Conservation (phyloP, 2,329 filamentous ascomycete species). For the Shiraia bambusicola region DNA sequence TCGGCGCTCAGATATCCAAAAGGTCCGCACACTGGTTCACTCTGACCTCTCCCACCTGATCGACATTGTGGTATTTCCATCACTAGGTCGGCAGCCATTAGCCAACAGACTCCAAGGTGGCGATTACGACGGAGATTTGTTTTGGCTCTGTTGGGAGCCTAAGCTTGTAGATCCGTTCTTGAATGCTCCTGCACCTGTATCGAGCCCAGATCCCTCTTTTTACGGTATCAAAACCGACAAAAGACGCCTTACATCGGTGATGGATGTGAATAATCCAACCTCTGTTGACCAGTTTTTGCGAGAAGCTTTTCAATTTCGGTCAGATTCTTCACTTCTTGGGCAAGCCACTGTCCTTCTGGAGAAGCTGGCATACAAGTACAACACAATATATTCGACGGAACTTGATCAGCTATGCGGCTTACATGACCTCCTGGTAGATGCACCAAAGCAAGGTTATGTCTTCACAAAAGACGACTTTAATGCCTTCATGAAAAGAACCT, state of each 20-base stretch:
- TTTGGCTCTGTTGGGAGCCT: conserved; percentile 75
- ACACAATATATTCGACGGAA: conserved; percentile 22
- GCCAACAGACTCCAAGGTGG: conserved; percentile 74
- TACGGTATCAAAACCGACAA: conserved; percentile 56
- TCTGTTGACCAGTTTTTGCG: conserved; percentile 53
- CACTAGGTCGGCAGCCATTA: conserved; percentile 61
- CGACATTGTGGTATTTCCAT: conserved; percentile 78
- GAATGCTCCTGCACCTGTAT: conserved; percentile 57
- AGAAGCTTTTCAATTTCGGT: conserved; percentile 60
- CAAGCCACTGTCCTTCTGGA: conserved; percentile 66
- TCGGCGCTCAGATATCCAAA: conserved; percentile 71
- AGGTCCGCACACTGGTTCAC: conserved; percentile 53
- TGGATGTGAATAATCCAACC: conserved; percentile 12
- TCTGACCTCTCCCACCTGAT: conserved; percentile 66
- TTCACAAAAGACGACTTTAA: conserved; percentile 52
- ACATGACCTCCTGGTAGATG: conserved; percentile 51
- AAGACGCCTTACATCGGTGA: conserved; percentile 52
- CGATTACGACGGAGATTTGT: conserved; percentile 78
- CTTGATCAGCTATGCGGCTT: conserved; percentile 40
- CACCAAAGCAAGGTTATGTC: conserved; percentile 50
- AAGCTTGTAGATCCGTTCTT: conserved; percentile 65
- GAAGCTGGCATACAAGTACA: conserved; percentile 57
- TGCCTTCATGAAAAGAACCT: conserved; percentile 56
- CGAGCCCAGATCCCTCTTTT: conserved; percentile 49
- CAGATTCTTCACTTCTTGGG: conserved; percentile 61